A percentile compares a stretch with the other conserved stretches of the same genome.
Evolutionary conservation across 2,329 filamentous ascomycete genomes (phyloP).

Genomic region (Helotiales sp.): DNA sequence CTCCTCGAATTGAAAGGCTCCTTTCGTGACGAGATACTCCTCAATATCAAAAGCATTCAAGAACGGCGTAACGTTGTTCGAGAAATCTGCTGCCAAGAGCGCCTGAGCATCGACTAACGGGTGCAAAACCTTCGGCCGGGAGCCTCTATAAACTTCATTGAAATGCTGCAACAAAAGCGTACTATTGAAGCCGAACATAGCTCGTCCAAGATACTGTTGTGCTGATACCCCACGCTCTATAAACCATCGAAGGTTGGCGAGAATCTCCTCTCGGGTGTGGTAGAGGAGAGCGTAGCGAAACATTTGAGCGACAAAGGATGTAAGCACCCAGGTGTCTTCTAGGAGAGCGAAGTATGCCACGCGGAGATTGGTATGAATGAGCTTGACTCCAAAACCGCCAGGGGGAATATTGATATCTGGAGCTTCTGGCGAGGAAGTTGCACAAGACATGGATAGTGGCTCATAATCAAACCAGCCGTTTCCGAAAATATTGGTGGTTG

Average conservation of each 20-base stretch:
- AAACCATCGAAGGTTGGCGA: conserved; percentile 14
- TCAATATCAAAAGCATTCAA: conserved; percentile 17
- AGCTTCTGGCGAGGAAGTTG: neutral
- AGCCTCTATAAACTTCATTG: neutral
- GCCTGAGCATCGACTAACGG: conserved; percentile 14
- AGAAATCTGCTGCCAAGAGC: neutral
- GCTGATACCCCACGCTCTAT: conserved; percentile 6
- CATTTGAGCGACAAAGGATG: neutral
- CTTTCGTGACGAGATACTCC: conserved; percentile 9
- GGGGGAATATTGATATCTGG: neutral
- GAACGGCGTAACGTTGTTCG: neutral
- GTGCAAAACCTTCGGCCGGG: conserved; percentile 5
- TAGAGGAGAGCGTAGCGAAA: conserved; percentile 10
- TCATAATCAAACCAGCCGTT: conserved; percentile 12
- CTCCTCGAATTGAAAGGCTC: conserved; percentile 6
- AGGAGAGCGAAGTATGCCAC: conserved; percentile 9
- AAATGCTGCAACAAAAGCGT: conserved; percentile 1
- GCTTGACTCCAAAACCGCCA: neutral
- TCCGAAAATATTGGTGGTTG: conserved; percentile 2
- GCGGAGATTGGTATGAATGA: conserved; percentile 5
- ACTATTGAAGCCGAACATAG: conserved; percentile 8
- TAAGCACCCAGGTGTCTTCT: neutral
- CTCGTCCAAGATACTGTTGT: conserved; percentile 3
- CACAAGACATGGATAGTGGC: neutral
- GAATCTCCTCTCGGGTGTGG: conserved; percentile 9